A percentile compares a stretch with the other conserved stretches of the same genome.
Conservation (phyloP, 1,139 yeast species). For the Pichia norvegensis region DNA sequence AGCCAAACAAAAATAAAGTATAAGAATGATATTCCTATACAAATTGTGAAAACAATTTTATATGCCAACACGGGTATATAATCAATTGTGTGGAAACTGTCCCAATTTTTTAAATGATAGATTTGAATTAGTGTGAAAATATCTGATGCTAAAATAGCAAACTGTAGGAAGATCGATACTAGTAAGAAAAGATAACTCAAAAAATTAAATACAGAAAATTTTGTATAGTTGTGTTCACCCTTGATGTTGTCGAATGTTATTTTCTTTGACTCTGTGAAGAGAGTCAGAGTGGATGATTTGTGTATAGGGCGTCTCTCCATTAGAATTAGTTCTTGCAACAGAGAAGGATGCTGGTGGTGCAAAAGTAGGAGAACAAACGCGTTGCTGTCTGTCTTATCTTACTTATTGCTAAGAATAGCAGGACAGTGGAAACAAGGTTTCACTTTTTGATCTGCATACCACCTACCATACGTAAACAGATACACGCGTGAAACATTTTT, state of each 20-base stretch:
- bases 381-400: neutral
- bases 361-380: neutral
- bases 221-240: conserved; percentile 44
- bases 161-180: conserved; percentile 43
- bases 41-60: conserved; percentile 77
- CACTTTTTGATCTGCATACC: too few species aligned
- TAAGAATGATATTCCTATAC: conserved; percentile 68
- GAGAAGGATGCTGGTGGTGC: neutral
- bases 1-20: conserved; percentile 51
- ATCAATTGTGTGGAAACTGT: conserved; percentile 41
- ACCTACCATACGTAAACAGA: too few species aligned
- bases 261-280: conserved; percentile 17
- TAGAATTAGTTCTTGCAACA: neutral
- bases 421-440: neutral
- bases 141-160: conserved; percentile 62
- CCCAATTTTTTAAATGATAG: conserved; percentile 72
- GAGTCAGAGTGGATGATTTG: neutral
- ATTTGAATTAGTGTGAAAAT: conserved; percentile 73
- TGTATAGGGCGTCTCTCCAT: neutral
- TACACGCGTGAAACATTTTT: too few species aligned
- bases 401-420: neutral
- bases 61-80: conserved; percentile 56
- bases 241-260: conserved; percentile 28
- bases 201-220: conserved; percentile 46
- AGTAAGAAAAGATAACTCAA: conserved; percentile 47